phyloP scores from a whole-genome alignment of 768 basidiomycete genomes.

The Rhizopogon vesiculosus region DNA sequence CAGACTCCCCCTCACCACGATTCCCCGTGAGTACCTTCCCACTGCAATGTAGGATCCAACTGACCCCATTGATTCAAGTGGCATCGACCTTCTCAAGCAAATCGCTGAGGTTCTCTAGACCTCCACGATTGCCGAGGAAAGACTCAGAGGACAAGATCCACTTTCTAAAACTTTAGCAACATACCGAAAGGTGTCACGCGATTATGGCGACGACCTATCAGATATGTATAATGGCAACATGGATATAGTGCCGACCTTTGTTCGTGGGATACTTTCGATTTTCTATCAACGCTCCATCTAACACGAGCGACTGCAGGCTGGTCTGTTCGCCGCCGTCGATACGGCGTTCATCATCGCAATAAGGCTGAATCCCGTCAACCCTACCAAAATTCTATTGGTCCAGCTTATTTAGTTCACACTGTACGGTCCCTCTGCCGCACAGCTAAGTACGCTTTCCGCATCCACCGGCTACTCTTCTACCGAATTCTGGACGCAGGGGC shows the following conservation, averaged over 20 bases:
- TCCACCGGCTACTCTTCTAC: background rate
- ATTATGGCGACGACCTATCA: background rate
- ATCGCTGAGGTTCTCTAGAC: background rate
- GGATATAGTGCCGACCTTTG: background rate
- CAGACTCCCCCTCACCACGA: too few relatives aligned
- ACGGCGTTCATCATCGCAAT: slow-evolving; percentile 9
- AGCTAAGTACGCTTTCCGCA: background rate
- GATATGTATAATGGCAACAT: background rate
- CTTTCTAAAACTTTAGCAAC: background rate
- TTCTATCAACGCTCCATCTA: background rate
- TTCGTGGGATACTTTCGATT: background rate
- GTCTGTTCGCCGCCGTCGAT: slow-evolving; percentile 10
- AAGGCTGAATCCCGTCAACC: slow-evolving; percentile 7
- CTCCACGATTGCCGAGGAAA: background rate
- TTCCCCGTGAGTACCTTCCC: too few relatives aligned
- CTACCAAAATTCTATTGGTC: slow-evolving; percentile 6
- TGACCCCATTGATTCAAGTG: too few relatives aligned
- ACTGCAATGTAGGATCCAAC: too few relatives aligned
- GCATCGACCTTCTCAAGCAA: background rate
- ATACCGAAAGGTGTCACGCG: background rate
- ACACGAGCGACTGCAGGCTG: slow-evolving; percentile 1
- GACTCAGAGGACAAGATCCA: background rate
- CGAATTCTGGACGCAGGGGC: slow-evolving; percentile 4
- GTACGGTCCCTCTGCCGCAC: background rate
- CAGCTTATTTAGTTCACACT: slow-evolving; percentile 2